Evolutionary conservation across 129 eudicot genomes (phyloP).

Genomic region (Rutidosis leptorrhynchoides): DNA sequence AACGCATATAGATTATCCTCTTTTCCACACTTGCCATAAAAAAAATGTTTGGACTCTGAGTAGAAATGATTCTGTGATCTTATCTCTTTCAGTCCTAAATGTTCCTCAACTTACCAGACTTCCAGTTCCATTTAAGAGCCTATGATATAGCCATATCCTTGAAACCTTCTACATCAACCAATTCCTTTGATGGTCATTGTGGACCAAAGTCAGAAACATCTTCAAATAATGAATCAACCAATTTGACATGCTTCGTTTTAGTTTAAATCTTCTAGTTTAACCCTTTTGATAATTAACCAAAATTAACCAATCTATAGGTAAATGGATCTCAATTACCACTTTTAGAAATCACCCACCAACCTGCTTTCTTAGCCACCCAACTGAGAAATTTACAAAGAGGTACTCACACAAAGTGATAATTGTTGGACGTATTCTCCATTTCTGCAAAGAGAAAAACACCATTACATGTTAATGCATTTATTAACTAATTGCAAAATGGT

Average conservation of each 20-base stretch:
- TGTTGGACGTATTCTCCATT: constrained; percentile 91
- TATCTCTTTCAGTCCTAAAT: constrained; percentile 71
- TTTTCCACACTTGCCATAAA: constrained; percentile 66
- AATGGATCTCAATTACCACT: too few relatives aligned
- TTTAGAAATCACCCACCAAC: constrained; percentile 47
- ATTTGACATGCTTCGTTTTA: too few relatives aligned
- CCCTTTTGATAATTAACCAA: too few relatives aligned
- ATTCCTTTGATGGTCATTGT: constrained; percentile 53
- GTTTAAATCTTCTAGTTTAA: too few relatives aligned
- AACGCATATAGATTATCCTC: constrained; percentile 80
- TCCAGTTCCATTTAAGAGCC: constrained; percentile 53
- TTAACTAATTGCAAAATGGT: neutral
- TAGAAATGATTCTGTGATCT: constrained; percentile 71
- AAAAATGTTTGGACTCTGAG: constrained; percentile 78
- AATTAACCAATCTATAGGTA: too few relatives aligned
- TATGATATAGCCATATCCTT: constrained; percentile 60
- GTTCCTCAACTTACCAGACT: constrained; percentile 56
- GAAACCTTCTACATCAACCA: constrained; percentile 82
- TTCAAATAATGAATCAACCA: too few relatives aligned
- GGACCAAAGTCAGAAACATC: constrained; percentile 44
- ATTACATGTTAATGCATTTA: neutral
- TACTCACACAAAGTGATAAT: constrained; percentile 89
- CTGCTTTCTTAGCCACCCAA: constrained; percentile 68
- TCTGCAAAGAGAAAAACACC: constrained; percentile 38
- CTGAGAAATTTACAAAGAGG: constrained; percentile 84